Evolutionary conservation across 805 yeast species (phyloP).

Genomic region (Wickerhamiella musiphila): DNA sequence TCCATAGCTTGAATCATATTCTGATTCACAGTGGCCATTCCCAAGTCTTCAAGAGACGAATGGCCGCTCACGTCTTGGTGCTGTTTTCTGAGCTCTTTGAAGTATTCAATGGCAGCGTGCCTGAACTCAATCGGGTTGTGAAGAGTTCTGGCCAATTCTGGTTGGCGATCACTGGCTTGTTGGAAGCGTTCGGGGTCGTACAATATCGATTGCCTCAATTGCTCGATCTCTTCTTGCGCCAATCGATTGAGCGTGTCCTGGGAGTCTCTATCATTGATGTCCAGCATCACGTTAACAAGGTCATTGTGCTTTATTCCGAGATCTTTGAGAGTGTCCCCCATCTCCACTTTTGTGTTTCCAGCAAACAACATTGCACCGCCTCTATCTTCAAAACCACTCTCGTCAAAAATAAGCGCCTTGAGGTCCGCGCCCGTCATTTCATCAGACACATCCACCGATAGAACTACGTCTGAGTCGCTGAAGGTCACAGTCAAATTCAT

Average conservation of each 20-base stretch:
- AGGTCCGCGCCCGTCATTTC: slow-evolving; percentile 52
- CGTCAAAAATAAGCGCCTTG: slow-evolving; percentile 55
- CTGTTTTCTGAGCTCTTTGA: background rate
- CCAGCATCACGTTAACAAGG: slow-evolving; percentile 23
- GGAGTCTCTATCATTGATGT: background rate
- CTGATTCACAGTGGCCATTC: slow-evolving; percentile 65
- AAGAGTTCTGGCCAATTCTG: slow-evolving; percentile 31
- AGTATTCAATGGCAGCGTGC: background rate
- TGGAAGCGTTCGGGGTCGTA: slow-evolving; percentile 20
- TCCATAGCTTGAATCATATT: slow-evolving; percentile 68
- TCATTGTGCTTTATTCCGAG: slow-evolving; percentile 41
- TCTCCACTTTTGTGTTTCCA: slow-evolving; percentile 29
- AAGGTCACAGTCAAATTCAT: slow-evolving; percentile 40
- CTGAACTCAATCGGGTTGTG: slow-evolving; percentile 34
- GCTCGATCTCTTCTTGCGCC: slow-evolving; percentile 15
- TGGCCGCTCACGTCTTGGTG: background rate
- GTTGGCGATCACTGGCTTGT: slow-evolving; percentile 25
- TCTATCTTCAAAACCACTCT: slow-evolving; percentile 33
- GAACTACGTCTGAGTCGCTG: slow-evolving; percentile 31
- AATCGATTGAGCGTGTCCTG: background rate
- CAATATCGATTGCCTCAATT: slow-evolving; percentile 21
- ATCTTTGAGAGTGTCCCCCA: slow-evolving; percentile 26
- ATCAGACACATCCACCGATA: slow-evolving; percentile 44
- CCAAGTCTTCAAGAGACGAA: slow-evolving; percentile 34
- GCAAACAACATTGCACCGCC: slow-evolving; percentile 33